phyloP scores from a whole-genome alignment of 2,329 filamentous ascomycete species.

The Diplocarpon mali region DNA sequence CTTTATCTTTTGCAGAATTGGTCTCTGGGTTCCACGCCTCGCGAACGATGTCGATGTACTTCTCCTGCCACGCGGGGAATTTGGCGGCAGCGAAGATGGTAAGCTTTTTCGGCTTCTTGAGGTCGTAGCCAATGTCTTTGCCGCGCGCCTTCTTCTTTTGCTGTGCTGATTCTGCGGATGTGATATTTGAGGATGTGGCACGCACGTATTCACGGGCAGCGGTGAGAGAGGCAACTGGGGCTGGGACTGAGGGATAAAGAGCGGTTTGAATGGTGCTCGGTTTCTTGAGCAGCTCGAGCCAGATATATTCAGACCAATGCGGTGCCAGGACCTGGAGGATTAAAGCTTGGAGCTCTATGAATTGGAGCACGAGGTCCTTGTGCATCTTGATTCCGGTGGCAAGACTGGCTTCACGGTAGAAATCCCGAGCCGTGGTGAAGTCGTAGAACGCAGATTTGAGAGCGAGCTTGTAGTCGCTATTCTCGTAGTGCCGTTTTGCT shows the following conservation, averaged over 20 bases:
- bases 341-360: constrained; percentile 77
- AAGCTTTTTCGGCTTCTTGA: constrained; percentile 83
- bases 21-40: constrained; percentile 54
- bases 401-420: constrained; percentile 74
- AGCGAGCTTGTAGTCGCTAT: constrained; percentile 76
- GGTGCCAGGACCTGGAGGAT: constrained; percentile 77
- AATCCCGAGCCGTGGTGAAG: constrained; percentile 77
- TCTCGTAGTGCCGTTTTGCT: constrained; percentile 65
- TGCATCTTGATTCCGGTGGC: constrained; percentile 80
- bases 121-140: constrained; percentile 75
- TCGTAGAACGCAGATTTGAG: constrained; percentile 83
- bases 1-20: constrained; percentile 66
- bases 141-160: constrained; percentile 89
- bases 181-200: constrained; percentile 62
- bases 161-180: constrained; percentile 70
- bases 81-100: constrained; percentile 71
- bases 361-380: constrained; percentile 64
- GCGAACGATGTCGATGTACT: constrained; percentile 72
- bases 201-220: constrained; percentile 78
- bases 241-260: constrained; percentile 59
- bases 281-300: constrained; percentile 81
- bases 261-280: constrained; percentile 67
- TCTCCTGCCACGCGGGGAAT: constrained; percentile 85
- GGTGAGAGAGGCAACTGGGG: constrained; percentile 54
- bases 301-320: constrained; percentile 91